Evolutionary conservation across 23 red algal genomes (phyloP).

Genomic region (Cyanidiococcus yangmingshanensis): DNA sequence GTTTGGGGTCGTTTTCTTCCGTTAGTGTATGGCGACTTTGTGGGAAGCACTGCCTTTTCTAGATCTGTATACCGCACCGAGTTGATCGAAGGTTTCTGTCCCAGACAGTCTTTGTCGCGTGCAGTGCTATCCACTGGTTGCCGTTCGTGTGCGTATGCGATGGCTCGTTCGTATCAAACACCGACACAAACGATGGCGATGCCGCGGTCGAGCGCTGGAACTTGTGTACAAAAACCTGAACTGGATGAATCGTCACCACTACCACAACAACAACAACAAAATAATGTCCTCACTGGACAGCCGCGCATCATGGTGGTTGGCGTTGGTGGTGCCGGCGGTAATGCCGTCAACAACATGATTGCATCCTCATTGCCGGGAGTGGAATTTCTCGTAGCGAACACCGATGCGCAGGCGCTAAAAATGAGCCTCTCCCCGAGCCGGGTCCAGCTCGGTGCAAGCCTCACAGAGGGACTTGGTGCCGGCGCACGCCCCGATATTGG

Average conservation of each 20-base stretch:
- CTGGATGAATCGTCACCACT: no score
- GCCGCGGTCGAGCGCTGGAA: not conserved
- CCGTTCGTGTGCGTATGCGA: no score
- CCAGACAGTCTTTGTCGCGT: no score
- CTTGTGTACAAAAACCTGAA: not conserved
- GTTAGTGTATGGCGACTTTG: no score
- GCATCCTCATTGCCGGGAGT: conserved; percentile 22
- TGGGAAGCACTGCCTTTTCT: no score
- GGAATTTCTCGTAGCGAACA: conserved; percentile 27
- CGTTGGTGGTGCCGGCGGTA: conserved; percentile 29
- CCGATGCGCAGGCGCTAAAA: conserved; percentile 25
- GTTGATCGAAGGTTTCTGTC: no score
- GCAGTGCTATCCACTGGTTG: no score
- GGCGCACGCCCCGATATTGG: conserved; percentile 26
- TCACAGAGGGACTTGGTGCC: conserved; percentile 25
- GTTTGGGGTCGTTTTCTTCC: no score
- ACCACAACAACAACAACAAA: no score
- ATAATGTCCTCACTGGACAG: not conserved
- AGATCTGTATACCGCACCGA: no score
- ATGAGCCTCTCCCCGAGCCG: conserved; percentile 5
- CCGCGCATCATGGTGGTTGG: conserved; percentile 25
- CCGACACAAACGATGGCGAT: no score
- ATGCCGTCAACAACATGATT: conserved; percentile 30
- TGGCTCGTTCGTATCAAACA: no score
- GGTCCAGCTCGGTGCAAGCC: conserved; percentile 14